These are phyloP conservation scores for Starmerella apicola DNA, from an alignment of 805 yeast genomes.

Conservation along the genomic window DNA sequence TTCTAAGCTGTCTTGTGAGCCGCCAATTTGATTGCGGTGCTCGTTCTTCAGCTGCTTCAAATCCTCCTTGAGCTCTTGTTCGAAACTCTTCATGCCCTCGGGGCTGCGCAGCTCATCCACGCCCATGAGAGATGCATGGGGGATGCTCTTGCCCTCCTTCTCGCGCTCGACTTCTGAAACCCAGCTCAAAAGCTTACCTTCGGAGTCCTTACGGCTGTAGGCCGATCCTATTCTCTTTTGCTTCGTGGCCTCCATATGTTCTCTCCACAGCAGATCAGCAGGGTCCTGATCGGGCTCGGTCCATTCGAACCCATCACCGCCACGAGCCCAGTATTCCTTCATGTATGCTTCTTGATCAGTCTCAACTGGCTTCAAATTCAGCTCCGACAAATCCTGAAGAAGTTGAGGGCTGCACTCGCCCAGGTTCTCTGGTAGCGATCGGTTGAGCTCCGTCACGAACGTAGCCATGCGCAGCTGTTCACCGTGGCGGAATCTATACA, in stretches of 20 bases:
- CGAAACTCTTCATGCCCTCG: constrained; percentile 14
- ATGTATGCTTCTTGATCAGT: constrained; percentile 55
- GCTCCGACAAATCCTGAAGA: constrained; percentile 24
- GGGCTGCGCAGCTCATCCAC: constrained; percentile 16
- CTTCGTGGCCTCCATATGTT: constrained; percentile 22
- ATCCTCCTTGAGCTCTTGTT: constrained; percentile 13
- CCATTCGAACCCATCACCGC: constrained; percentile 83
- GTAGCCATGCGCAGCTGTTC: constrained; percentile 60
- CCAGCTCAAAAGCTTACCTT: constrained; percentile 22
- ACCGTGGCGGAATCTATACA: constrained; percentile 50
- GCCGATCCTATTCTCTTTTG: constrained; percentile 20
- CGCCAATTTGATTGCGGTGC: background rate
- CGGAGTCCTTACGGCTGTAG: constrained; percentile 17
- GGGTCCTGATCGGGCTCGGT: constrained; percentile 86
- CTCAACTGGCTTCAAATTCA: constrained; percentile 31
- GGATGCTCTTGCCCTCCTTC: constrained; percentile 19
- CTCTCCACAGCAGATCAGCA: constrained; percentile 39
- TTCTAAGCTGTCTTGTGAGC: background rate
- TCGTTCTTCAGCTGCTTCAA: constrained; percentile 5
- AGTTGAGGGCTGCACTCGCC: constrained; percentile 30
- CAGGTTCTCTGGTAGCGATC: constrained; percentile 31
- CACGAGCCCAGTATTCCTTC: constrained; percentile 77
- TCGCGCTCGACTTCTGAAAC: constrained; percentile 21
- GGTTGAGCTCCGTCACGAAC: constrained; percentile 53
- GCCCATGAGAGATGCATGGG: constrained; percentile 28